Base-by-base conservation (phyloP, 345 rosid species). In the Xanthoceras sorbifolium region DNA sequence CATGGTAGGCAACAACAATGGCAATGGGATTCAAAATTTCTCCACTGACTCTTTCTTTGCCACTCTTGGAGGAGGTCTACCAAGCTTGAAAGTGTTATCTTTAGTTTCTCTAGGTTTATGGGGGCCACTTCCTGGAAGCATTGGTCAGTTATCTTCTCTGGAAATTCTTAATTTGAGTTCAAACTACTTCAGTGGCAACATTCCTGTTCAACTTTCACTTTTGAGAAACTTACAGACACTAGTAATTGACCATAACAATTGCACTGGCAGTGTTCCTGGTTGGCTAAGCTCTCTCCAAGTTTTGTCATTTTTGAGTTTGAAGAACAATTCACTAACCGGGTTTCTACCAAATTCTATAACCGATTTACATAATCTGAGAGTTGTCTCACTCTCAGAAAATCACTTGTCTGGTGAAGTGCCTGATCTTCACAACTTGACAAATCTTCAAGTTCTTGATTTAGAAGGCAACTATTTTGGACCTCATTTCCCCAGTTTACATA, bases 131-230 rank as follows among this genome's bases (percentile, higher is more conserved):
- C 92, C 92, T 73, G 64, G 46, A 15, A 78, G 57, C 17, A 36
- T 89, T 77, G 83, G 81, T 46, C 78, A 73, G 69, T 73, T 87
- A 14, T 76, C 87, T 72, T 86, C 91, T 5, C 82, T 89, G 59
- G 94, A 90, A 78, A 85, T 90, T 71, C 83, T 90, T 62, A 86
- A 89, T 66, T 34, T 86, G 18, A 89, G 88, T 67, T 90, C 92
- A 26, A 90, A 90, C 69, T 65, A 81, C 67, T 77, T 90, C 69
- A 52, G 23, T 69, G 92, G 92, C 59, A 42, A 70, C 31, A 74
- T 89, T 36, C 94, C 94, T 1, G 23, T 11, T 18, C 78, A 81
- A 31, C 40, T 90, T 71, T 86, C 89, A 9, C 76, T 77, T 74
- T 74, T 90, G 72, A 81, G 29, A 67, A 74, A 64, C 15, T 83